phyloP scores from a whole-genome alignment of 805 yeast species.

The Cyberlindnera euphorbiae region DNA sequence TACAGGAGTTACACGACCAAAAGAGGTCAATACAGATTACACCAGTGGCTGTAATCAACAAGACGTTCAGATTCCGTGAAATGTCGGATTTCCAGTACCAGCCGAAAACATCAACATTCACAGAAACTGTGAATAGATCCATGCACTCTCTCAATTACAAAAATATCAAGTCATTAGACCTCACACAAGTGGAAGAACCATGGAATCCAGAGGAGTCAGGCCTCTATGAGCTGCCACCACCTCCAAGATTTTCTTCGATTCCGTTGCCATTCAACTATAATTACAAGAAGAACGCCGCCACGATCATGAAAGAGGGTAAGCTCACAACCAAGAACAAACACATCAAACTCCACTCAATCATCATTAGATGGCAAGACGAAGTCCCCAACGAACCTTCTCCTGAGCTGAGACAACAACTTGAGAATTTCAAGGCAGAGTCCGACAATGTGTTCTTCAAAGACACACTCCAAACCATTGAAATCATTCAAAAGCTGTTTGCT shows the following conservation, averaged over 20 bases:
- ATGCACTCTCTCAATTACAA: conserved; percentile 38
- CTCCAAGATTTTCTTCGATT: conserved; percentile 75
- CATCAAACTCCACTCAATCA: conserved; percentile 49
- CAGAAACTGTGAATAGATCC: conserved; percentile 34
- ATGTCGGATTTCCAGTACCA: conserved; percentile 83
- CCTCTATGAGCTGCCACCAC: conserved; percentile 67
- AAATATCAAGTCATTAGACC: conserved; percentile 35
- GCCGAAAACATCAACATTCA: conserved; percentile 51
- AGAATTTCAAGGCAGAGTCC: conserved; percentile 30
- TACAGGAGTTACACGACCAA: conserved; percentile 27
- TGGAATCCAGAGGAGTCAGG: conserved; percentile 24
- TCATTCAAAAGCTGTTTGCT: conserved; percentile 45
- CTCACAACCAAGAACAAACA: conserved; percentile 41
- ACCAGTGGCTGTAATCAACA: conserved; percentile 65
- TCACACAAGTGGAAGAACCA: conserved; percentile 33
- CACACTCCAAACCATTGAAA: conserved; percentile 26
- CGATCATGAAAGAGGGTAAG: conserved; percentile 41
- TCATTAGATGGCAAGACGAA: conserved; percentile 43
- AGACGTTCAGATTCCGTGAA: conserved; percentile 73
- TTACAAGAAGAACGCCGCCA: conserved; percentile 68
- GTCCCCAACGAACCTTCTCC: conserved; percentile 49
- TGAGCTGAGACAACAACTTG: conserved; percentile 43
- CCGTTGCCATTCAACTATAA: conserved; percentile 74
- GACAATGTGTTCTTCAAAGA: conserved; percentile 25
- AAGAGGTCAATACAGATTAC: conserved; percentile 38